phyloP scores from a whole-genome alignment of 768 basidiomycete genomes.

The Mycena sanguinolenta region DNA sequence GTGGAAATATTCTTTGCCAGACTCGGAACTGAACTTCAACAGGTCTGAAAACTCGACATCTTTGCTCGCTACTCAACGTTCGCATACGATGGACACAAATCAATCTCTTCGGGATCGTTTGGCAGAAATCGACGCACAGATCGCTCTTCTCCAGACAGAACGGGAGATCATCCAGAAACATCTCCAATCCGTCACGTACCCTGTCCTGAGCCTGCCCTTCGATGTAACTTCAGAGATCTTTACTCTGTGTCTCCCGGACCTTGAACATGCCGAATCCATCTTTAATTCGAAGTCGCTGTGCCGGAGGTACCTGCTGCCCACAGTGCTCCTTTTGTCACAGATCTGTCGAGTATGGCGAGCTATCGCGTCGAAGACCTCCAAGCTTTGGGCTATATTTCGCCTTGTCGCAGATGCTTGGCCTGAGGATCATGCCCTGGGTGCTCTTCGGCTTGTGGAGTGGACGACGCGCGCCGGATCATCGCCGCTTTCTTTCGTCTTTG shows the following conservation, averaged over 20 bases:
- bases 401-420: neutral
- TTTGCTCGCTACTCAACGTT: too few relatives aligned
- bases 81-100: neutral
- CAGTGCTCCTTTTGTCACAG: neutral
- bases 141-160: slow-evolving; percentile 11
- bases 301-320: neutral
- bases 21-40: too few relatives aligned
- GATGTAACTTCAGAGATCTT: slow-evolving; percentile 10
- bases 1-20: too few relatives aligned
- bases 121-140: slow-evolving; percentile 6
- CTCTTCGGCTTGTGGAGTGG: neutral
- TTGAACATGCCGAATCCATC: neutral
- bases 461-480: neutral
- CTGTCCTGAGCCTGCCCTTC: slow-evolving; percentile 7
- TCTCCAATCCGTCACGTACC: neutral
- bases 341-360: slow-evolving; percentile 16
- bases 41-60: too few relatives aligned
- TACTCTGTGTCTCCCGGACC: neutral
- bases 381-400: slow-evolving; percentile 5
- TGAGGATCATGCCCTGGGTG: neutral
- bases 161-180: neutral
- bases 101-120: slow-evolving; percentile 11
- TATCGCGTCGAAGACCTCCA: slow-evolving; percentile 1
- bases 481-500: slow-evolving; percentile 1
- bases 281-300: neutral